phyloP scores from a whole-genome alignment of 768 basidiomycete genomes.

The Amanita muscaria region DNA sequence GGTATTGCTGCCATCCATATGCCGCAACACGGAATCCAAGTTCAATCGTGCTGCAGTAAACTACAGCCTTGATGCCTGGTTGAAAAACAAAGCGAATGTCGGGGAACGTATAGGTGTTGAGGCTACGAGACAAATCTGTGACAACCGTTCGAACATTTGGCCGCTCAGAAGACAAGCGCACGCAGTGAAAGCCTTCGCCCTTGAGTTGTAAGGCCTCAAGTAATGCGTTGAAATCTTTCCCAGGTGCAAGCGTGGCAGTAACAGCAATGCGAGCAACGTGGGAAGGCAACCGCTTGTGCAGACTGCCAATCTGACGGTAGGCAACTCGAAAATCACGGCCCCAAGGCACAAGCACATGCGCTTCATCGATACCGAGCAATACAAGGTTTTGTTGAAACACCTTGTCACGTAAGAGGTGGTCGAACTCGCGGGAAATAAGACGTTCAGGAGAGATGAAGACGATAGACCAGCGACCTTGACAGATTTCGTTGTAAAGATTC shows the following conservation, averaged over 20 bases:
- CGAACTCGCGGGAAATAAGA: conserved; percentile 12
- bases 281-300: conserved; percentile 11
- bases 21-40: conserved; percentile 12
- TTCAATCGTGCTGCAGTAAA: conserved; percentile 14
- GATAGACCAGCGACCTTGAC: conserved; percentile 15
- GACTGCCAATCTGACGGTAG: conserved; percentile 13
- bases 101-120: conserved; percentile 13
- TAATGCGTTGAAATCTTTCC: conserved; percentile 7
- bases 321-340: conserved; percentile 15
- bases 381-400: conserved; percentile 14
- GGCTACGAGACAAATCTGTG: conserved; percentile 10
- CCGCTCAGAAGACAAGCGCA: conserved; percentile 11
- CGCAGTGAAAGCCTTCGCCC: conserved; percentile 4
- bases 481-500: conserved; percentile 14
- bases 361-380: conserved; percentile 19
- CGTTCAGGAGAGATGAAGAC: conserved; percentile 16
- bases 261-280: conserved; percentile 12
- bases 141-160: conserved; percentile 13
- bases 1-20: conserved; percentile 14
- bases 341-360: conserved; percentile 18
- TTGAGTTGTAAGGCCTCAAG: conserved; percentile 9
- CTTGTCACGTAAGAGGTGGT: conserved; percentile 13
- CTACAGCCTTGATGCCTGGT: conserved; percentile 13
- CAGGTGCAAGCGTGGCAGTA: conserved; percentile 11
- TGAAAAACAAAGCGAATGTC: conserved; percentile 14